Conservation (phyloP, 345 rosid species). For the Eucalyptus pumila region DNA sequence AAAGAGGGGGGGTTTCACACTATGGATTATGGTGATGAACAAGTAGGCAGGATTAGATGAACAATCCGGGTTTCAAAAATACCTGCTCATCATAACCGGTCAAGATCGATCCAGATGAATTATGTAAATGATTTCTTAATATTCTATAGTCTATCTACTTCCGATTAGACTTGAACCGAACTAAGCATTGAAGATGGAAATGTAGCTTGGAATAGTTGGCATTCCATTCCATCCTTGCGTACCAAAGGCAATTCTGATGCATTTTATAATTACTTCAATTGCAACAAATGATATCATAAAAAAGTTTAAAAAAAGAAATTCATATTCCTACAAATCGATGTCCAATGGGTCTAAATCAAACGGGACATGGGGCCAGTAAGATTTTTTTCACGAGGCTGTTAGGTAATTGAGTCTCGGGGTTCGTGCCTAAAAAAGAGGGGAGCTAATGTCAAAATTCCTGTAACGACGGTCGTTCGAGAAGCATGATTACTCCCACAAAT, state of each 20-base stretch:
- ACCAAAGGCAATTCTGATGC: no score
- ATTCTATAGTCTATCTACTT: fast-evolving
- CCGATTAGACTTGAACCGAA: fast-evolving
- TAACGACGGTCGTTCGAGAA: not conserved
- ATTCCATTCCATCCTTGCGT: no score
- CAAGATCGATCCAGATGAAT: fast-evolving
- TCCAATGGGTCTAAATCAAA: not conserved
- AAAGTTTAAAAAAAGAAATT: fast-evolving
- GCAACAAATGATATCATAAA: fast-evolving
- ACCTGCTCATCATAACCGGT: fast-evolving
- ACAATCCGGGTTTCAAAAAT: fast-evolving
- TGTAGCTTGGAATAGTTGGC: fast-evolving
- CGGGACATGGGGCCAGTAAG: not conserved
- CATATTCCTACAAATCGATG: fast-evolving
- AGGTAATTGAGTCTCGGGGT: not conserved
- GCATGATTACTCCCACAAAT: not conserved
- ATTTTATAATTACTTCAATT: fast-evolving
- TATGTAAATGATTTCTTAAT: fast-evolving
- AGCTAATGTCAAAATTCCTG: not conserved
- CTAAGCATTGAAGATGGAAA: fast-evolving
- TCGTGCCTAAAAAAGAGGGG: not conserved
- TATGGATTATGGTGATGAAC: not conserved
- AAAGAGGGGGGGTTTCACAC: fast-evolving
- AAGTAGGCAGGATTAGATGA: fast-evolving
- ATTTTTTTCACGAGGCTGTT: not conserved